Base-by-base conservation (phyloP, 352 stramenopile species). In the Globisporangium orthogonon region DNA sequence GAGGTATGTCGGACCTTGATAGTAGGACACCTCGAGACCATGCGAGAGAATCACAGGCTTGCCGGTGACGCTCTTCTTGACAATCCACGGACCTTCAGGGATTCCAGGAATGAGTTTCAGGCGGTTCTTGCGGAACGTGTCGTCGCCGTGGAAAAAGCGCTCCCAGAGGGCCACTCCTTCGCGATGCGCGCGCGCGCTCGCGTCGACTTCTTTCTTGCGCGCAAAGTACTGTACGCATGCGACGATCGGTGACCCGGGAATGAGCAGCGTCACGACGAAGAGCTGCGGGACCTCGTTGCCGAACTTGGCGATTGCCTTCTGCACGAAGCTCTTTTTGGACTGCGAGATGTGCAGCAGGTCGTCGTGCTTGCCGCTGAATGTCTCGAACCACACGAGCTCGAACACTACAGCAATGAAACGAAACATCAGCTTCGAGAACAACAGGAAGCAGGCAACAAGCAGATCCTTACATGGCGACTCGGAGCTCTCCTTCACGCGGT, bases 61-160 rank as follows among this genome's bases (percentile, higher is more conserved):
- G 61, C 61, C 65, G 28, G 83, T 81, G 1, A 93, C 81, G 41
- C 81, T 89, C 54, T 91, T 91, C 59, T 86, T 79, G 33, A 95
- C 73, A 35, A 95, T 60, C 83, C 83, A 95, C 30, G 82, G 83
- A 0, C 85, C 85, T 28, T 95, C 80, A 10, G 80, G 75, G 55
- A 95, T 75, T 9, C 70, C 75, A 28, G 83, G 83, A 29, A 95
- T 88, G 35, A 95, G 67, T 56, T 95, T 95, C 50, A 95, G 69
- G 11, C 85, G 73, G 52, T 71, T 76, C 56, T 83, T 81, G 11
- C 85, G 83, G 46, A 91, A 93, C 7, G 50, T 67, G 39, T 89
- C 73, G 60, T 91, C 80, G 7, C 74, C 73, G 17, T 74, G 55
- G 14, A 88, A 56, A 46, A 94, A 91, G 23, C 64, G 68, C 18